Evolutionary conservation across 495 filamentous ascomycete genomes (phyloP).

Genomic region (Aspergillus steynii): DNA sequence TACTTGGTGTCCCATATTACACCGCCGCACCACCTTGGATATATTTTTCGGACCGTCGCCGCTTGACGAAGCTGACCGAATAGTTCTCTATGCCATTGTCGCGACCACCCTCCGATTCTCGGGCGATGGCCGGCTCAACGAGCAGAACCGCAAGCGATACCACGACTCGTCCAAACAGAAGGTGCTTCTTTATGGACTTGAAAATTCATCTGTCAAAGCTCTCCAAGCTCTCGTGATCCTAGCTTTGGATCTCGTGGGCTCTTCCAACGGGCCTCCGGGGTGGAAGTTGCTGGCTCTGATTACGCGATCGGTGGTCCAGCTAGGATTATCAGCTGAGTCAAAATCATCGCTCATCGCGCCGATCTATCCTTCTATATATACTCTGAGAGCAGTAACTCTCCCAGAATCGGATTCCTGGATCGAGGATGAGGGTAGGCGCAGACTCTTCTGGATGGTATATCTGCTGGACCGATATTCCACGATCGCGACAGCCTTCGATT

Average conservation of each 20-base stretch:
- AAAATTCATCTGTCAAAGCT: slow-evolving; percentile 84
- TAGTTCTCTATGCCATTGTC: slow-evolving; percentile 83
- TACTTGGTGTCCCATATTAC: slow-evolving; percentile 86
- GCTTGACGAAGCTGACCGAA: slow-evolving; percentile 76
- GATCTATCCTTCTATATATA: slow-evolving; percentile 79
- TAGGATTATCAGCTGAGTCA: slow-evolving; percentile 78
- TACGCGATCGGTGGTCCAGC: slow-evolving; percentile 79
- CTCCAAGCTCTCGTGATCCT: slow-evolving; percentile 84
- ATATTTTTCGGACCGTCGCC: slow-evolving; percentile 75
- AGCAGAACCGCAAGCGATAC: slow-evolving; percentile 67
- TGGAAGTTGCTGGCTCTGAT: slow-evolving; percentile 90
- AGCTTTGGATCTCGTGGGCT: slow-evolving; percentile 74
- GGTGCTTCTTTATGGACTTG: slow-evolving; percentile 79
- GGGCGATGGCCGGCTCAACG: slow-evolving; percentile 68
- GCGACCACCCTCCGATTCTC: slow-evolving; percentile 84
- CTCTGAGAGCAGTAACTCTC: slow-evolving; percentile 74
- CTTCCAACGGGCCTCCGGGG: slow-evolving; percentile 78
- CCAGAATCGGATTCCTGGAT: slow-evolving; percentile 82
- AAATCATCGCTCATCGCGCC: slow-evolving; percentile 74
- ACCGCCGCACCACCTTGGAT: slow-evolving; percentile 76
- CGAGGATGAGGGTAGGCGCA: slow-evolving; percentile 79
- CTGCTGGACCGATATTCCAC: slow-evolving; percentile 86
- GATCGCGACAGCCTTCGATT: slow-evolving; percentile 85
- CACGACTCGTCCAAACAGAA: slow-evolving; percentile 80
- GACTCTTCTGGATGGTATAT: slow-evolving; percentile 93